Conservation (phyloP, 768 basidiomycete genomes). For the Steccherinum ochraceum region DNA sequence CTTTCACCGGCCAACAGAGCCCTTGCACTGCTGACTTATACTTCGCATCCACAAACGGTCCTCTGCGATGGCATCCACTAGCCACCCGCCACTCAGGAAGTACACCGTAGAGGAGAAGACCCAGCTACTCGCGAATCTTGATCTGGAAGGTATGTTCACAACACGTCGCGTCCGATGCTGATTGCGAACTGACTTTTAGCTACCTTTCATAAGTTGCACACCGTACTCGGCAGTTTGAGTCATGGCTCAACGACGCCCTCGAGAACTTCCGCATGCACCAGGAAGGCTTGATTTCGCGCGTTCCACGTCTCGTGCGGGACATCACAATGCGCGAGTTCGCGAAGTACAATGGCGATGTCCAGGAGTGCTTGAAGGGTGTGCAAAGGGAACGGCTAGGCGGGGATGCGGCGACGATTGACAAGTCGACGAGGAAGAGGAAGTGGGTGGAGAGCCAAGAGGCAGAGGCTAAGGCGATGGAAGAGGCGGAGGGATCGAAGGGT, state of each 20-base stretch:
- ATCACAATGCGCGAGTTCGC: conserved; percentile 77
- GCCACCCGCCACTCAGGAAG: conserved; percentile 16
- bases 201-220: conserved; percentile 49
- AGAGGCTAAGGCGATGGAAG: conserved; percentile 33
- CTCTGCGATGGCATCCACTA: not conserved
- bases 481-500: conserved; percentile 34
- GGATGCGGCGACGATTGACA: conserved; percentile 48
- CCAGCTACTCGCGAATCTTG: conserved; percentile 70
- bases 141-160: conserved; percentile 59
- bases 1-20: no score
- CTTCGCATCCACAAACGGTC: no score
- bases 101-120: conserved; percentile 66
- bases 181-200: conserved; percentile 2
- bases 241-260: conserved; percentile 68
- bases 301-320: conserved; percentile 66
- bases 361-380: conserved; percentile 60
- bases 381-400: conserved; percentile 55
- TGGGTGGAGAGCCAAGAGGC: conserved; percentile 64
- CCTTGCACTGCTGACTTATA: no score
- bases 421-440: conserved; percentile 67
- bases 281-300: conserved; percentile 65
- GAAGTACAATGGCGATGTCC: conserved; percentile 72
- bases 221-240: conserved; percentile 65
- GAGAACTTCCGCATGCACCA: conserved; percentile 72
- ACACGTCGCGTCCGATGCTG: not conserved